These are phyloP conservation scores for Austroboletus niveus DNA, from an alignment of 1,284 basidiomycete species.

Conservation along the genomic window DNA sequence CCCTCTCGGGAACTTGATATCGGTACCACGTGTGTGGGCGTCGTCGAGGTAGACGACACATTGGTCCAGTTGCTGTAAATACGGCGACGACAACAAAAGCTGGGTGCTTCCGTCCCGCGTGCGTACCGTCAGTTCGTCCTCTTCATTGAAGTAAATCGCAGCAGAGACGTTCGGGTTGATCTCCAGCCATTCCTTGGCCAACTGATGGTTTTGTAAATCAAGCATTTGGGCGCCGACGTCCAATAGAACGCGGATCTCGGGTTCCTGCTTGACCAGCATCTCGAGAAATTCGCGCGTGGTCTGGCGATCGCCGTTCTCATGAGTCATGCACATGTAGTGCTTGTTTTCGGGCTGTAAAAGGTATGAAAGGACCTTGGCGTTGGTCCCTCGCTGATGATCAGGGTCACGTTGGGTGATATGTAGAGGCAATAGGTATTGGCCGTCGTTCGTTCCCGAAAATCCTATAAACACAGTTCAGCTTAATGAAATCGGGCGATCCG, in stretches of 20 bases:
- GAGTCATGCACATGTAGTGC: constrained; percentile 33
- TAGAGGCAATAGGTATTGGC: constrained; percentile 30
- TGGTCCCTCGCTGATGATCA: too few species aligned
- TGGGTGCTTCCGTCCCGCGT: constrained; percentile 40
- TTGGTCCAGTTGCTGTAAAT: constrained; percentile 40
- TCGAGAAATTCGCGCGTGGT: constrained; percentile 36
- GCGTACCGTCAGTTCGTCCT: constrained; percentile 38
- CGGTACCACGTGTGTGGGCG: constrained; percentile 56
- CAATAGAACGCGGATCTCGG: constrained; percentile 23
- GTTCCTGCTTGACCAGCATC: constrained; percentile 32
- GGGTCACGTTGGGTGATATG: too few species aligned
- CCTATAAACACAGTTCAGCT: constrained; percentile 36
- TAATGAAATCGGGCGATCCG: not conserved
- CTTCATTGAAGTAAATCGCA: too few species aligned
- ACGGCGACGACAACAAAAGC: constrained; percentile 43
- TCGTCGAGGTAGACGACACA: constrained; percentile 58
- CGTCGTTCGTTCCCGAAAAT: constrained; percentile 60
- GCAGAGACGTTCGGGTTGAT: constrained; percentile 34
- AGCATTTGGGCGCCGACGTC: constrained; percentile 46
- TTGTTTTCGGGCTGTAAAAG: constrained; percentile 46
- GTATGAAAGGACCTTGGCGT: constrained; percentile 26
- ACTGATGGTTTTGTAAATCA: constrained; percentile 44
- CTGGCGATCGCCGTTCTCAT: constrained; percentile 19
- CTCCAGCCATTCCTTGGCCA: constrained; percentile 43
- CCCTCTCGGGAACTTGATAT: constrained; percentile 47